Conservation (phyloP, 2,329 filamentous ascomycete genomes). For the Cercospora canescens region DNA sequence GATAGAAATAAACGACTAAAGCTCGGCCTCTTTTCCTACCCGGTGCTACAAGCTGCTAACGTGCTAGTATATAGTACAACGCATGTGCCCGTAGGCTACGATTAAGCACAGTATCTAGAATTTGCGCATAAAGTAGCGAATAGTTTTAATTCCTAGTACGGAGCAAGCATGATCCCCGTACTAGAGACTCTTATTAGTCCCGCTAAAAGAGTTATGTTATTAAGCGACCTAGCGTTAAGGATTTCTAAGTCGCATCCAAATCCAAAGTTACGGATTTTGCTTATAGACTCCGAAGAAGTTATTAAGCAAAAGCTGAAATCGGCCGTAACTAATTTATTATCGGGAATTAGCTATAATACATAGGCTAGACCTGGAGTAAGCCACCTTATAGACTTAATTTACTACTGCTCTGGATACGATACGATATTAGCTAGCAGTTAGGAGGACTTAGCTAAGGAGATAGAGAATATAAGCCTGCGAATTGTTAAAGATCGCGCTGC, state of each 20-base stretch:
- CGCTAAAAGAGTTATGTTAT: conserved; percentile 84
- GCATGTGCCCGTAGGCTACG: conserved; percentile 94
- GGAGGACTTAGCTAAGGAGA: conserved; percentile 50
- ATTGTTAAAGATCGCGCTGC: conserved; percentile 66
- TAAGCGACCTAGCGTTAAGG: conserved; percentile 74
- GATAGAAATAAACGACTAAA: conserved; percentile 60
- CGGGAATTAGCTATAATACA: conserved; percentile 71
- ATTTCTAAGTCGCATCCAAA: conserved; percentile 90
- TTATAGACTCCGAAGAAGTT: conserved; percentile 67
- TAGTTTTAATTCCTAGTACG: conserved; percentile 80
- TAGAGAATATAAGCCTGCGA: conserved; percentile 50
- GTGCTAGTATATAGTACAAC: conserved; percentile 87
- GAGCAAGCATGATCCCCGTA: conserved; percentile 55
- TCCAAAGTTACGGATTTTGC: conserved; percentile 73
- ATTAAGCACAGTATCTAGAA: conserved; percentile 91
- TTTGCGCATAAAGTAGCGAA: conserved; percentile 83
- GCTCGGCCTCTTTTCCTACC: conserved; percentile 91
- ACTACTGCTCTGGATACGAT: conserved; percentile 48
- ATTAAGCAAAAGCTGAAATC: conserved; percentile 70
- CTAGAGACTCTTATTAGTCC: conserved; percentile 77
- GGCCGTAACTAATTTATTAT: conserved; percentile 75
- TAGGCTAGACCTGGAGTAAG: conserved; percentile 73
- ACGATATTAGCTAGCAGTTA: conserved; percentile 23
- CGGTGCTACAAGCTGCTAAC: conserved; percentile 92
- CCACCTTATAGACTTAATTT: conserved; percentile 81